phyloP scores from a whole-genome alignment of 192 early-diverging fungal species.

The Umbelopsis vinacea region DNA sequence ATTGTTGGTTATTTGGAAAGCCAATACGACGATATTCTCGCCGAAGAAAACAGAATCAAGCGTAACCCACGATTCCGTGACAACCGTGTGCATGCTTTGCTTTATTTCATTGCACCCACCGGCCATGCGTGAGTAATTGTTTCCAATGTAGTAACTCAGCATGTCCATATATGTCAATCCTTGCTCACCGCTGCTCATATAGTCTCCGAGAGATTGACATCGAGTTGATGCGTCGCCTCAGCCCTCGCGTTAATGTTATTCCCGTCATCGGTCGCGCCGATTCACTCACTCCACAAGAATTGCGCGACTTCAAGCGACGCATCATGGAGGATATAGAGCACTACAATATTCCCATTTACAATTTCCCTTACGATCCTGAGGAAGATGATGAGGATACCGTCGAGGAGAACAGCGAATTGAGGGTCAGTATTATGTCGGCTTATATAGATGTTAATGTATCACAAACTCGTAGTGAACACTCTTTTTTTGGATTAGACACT shows the following conservation, averaged over 20 bases:
- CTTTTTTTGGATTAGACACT: conserved; percentile 42
- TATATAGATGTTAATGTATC: not conserved
- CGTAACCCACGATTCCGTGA: conserved; percentile 92
- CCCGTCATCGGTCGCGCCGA: conserved; percentile 96
- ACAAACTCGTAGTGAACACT: not conserved
- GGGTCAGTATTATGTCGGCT: conserved; percentile 38
- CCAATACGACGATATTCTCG: conserved; percentile 94
- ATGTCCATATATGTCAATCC: not conserved
- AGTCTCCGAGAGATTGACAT: conserved; percentile 94
- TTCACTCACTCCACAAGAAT: conserved; percentile 85
- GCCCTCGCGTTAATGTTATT: conserved; percentile 92
- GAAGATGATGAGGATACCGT: conserved; percentile 98
- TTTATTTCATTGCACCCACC: conserved; percentile 98
- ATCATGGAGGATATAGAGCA: conserved; percentile 97
- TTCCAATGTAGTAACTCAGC: not conserved
- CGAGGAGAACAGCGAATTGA: conserved; percentile 97
- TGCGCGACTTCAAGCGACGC: conserved; percentile 87
- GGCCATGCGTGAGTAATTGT: conserved; percentile 75
- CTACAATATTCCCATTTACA: conserved; percentile 96
- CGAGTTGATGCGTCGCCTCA: conserved; percentile 90
- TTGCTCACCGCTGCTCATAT: not conserved
- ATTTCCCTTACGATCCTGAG: conserved; percentile 93
- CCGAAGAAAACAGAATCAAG: conserved; percentile 86
- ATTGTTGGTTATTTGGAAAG: conserved; percentile 93
- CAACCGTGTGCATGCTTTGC: conserved; percentile 91